Conservation (phyloP, 345 rosid genomes). For the Pelargonium nanum region DNA sequence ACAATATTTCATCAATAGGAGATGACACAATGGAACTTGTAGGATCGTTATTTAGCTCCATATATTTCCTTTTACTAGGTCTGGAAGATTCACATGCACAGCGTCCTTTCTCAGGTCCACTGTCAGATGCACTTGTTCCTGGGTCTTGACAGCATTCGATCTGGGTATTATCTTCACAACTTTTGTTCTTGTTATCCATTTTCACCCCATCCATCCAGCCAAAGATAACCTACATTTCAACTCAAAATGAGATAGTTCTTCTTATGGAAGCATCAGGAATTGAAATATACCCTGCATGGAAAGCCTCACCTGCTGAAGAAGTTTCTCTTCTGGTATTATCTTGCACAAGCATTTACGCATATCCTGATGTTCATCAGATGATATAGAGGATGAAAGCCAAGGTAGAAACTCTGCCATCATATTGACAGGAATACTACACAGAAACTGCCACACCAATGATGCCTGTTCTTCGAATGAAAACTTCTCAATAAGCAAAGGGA, state of each 20-base stretch:
- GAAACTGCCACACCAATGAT: slow-evolving; percentile 56
- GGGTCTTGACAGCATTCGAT: slow-evolving; percentile 27
- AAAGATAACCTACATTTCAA: slow-evolving; percentile 51
- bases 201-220: slow-evolving; percentile 62
- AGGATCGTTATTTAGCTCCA: slow-evolving; percentile 32
- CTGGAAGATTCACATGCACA: slow-evolving; percentile 48
- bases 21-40: slow-evolving; percentile 23
- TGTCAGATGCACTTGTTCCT: slow-evolving; percentile 23
- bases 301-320: slow-evolving; percentile 46
- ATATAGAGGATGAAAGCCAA: slow-evolving; percentile 53
- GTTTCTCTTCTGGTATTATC: slow-evolving; percentile 52
- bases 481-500: slow-evolving; percentile 48
- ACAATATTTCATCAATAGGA: slow-evolving; percentile 77
- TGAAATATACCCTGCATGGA: slow-evolving; percentile 2
- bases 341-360: slow-evolving; percentile 39
- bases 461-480: slow-evolving; percentile 59
- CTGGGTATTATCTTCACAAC: slow-evolving; percentile 23
- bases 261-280: neutral
- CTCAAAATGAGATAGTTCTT: slow-evolving; percentile 7
- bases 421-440: slow-evolving; percentile 61
- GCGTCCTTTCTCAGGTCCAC: slow-evolving; percentile 25
- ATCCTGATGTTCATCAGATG: slow-evolving; percentile 37
- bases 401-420: slow-evolving; percentile 52
- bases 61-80: slow-evolving; percentile 59
- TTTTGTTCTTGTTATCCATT: slow-evolving; percentile 15